phyloP scores from a whole-genome alignment of 2,329 filamentous ascomycete species.

The Dothistroma pini region DNA sequence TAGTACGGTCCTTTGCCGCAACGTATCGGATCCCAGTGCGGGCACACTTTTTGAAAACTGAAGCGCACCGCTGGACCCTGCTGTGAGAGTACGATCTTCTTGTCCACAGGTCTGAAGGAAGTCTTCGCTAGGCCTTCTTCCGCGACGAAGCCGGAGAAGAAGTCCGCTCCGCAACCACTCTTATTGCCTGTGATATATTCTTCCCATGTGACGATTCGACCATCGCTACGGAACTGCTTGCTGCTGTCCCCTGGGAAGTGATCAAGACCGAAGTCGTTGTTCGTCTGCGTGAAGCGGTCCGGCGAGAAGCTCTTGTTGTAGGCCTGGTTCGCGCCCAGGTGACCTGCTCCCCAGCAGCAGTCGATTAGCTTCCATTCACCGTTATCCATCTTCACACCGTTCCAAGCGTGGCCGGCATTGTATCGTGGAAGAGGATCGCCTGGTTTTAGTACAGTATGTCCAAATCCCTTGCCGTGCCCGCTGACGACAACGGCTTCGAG shows the following conservation, averaged over 20 bases:
- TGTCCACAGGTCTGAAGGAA: slow-evolving; percentile 59
- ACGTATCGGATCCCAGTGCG: slow-evolving; percentile 74
- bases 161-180: slow-evolving; percentile 40
- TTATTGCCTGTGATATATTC: slow-evolving; percentile 70
- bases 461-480: slow-evolving; percentile 85
- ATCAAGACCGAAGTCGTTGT: slow-evolving; percentile 74
- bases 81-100: slow-evolving; percentile 60
- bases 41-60: slow-evolving; percentile 73
- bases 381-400: slow-evolving; percentile 77
- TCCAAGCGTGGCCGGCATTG: slow-evolving; percentile 76
- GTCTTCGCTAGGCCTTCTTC: slow-evolving; percentile 52
- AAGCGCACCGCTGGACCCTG: slow-evolving; percentile 56
- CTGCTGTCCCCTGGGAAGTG: slow-evolving; percentile 71
- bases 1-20: slow-evolving; percentile 64
- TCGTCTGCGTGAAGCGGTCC: slow-evolving; percentile 57
- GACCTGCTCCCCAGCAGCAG: slow-evolving; percentile 63
- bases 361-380: slow-evolving; percentile 91
- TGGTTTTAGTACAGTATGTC: slow-evolving; percentile 60
- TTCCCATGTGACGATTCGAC: slow-evolving; percentile 67
- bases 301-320: slow-evolving; percentile 70
- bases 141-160: slow-evolving; percentile 47
- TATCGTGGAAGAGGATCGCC: slow-evolving; percentile 64
- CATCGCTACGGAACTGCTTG: slow-evolving; percentile 73
- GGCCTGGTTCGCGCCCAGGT: slow-evolving; percentile 34
- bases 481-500: slow-evolving; percentile 70